These are phyloP conservation scores for Paraphaeosphaeria minitans DNA, from an alignment of 2,329 filamentous ascomycete species.

Conservation along the genomic window DNA sequence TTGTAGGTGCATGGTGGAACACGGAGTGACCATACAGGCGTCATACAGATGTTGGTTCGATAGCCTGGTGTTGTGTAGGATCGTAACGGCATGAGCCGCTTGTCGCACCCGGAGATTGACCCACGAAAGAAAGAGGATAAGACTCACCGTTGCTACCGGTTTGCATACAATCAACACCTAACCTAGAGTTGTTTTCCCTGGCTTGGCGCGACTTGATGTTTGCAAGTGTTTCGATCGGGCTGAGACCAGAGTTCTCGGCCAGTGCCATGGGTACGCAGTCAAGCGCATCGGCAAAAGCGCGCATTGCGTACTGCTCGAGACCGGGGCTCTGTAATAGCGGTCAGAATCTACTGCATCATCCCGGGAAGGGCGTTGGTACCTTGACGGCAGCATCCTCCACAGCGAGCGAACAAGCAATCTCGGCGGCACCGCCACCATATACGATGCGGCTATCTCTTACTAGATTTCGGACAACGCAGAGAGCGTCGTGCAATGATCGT, in stretches of 20 bases:
- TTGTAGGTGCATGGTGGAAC: slow-evolving; percentile 2
- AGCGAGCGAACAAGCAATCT: slow-evolving; percentile 95
- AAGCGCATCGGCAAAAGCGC: slow-evolving; percentile 92
- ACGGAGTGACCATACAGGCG: background rate
- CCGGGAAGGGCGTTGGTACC: slow-evolving; percentile 43
- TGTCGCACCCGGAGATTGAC: slow-evolving; percentile 4
- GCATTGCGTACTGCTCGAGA: slow-evolving; percentile 99
- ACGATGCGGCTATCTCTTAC: slow-evolving; percentile 96
- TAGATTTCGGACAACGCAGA: slow-evolving; percentile 96
- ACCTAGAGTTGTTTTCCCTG: slow-evolving; percentile 76
- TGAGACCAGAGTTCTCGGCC: slow-evolving; percentile 95
- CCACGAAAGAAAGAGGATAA: slow-evolving; percentile 15
- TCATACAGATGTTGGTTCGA: background rate
- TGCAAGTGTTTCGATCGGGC: slow-evolving; percentile 92
- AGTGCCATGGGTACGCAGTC: slow-evolving; percentile 94
- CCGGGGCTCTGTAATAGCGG: slow-evolving; percentile 70
- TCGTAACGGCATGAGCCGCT: background rate
- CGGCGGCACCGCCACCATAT: slow-evolving; percentile 94
- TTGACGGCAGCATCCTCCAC: slow-evolving; percentile 94
- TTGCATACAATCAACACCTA: slow-evolving; percentile 98
- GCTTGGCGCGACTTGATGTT: slow-evolving; percentile 96
- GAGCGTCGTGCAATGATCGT: slow-evolving; percentile 93
- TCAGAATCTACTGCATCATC: slow-evolving; percentile 13
- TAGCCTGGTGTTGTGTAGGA: slow-evolving; percentile 7
- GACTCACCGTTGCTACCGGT: slow-evolving; percentile 79